These are phyloP conservation scores for Lagenidium sp. DNA, from an alignment of 352 stramenopile species.

Conservation along the genomic window DNA sequence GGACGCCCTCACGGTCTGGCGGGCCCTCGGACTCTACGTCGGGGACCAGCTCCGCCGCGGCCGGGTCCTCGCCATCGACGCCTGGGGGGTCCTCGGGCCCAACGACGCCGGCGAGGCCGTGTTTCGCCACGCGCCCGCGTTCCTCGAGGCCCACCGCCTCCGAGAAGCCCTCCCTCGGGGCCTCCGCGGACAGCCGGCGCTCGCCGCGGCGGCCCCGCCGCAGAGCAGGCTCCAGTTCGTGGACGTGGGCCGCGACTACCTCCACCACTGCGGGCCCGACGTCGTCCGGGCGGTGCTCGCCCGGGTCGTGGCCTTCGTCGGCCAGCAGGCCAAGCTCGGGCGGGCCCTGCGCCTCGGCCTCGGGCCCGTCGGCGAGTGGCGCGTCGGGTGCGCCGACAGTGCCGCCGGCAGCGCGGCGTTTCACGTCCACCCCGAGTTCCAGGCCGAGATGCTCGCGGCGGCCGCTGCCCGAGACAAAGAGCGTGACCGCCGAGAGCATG, in stretches of 20 bases:
- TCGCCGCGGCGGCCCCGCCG: slow-evolving; percentile 11
- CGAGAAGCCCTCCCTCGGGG: slow-evolving; percentile 16
- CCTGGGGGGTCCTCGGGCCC: slow-evolving; percentile 31
- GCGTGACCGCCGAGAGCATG: too few relatives aligned
- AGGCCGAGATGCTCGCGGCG: slow-evolving; percentile 13
- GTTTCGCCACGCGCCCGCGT: slow-evolving; percentile 28
- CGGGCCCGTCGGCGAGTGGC: slow-evolving; percentile 46
- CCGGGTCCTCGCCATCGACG: slow-evolving; percentile 17
- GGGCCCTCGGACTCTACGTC: slow-evolving; percentile 22
- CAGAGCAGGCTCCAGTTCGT: slow-evolving; percentile 17
- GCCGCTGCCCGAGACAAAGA: too few relatives aligned
- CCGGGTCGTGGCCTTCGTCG: slow-evolving; percentile 27
- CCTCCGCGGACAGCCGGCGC: slow-evolving; percentile 12
- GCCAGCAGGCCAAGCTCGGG: slow-evolving; percentile 31
- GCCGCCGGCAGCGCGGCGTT: slow-evolving; percentile 22
- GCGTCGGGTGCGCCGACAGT: too few relatives aligned
- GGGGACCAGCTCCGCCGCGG: slow-evolving; percentile 19
- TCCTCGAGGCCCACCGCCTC: slow-evolving; percentile 35
- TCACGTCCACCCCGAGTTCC: slow-evolving; percentile 26
- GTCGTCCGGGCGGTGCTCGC: slow-evolving; percentile 27
- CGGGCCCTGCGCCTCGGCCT: slow-evolving; percentile 24
- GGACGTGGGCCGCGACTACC: slow-evolving; percentile 19
- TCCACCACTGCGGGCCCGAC: slow-evolving; percentile 31
- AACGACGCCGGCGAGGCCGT: slow-evolving; percentile 21
- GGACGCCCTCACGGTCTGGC: slow-evolving; percentile 29